A percentile compares a stretch with the other conserved stretches of the same genome.
These are phyloP conservation scores for Alternaria infectoria DNA, from an alignment of 2,329 filamentous ascomycete species.

Conservation along the genomic window DNA sequence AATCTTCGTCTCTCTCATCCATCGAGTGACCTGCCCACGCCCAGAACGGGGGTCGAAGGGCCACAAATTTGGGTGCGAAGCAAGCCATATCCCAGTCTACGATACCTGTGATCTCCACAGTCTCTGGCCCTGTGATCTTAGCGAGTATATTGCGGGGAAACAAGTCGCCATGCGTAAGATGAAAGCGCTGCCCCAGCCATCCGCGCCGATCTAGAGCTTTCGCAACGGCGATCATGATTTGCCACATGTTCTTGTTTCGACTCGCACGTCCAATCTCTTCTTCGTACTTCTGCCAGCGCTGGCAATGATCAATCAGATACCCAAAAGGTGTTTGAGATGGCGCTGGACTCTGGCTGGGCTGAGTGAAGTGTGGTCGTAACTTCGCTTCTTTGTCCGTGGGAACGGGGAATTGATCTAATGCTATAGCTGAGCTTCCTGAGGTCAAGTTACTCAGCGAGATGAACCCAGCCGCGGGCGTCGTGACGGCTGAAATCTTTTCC, in stretches of 20 bases:
- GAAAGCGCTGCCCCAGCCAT: constrained; percentile 7
- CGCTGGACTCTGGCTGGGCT: neutral
- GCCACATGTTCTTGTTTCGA: neutral
- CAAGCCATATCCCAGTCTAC: constrained; percentile 44
- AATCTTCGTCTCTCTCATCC: constrained; percentile 3
- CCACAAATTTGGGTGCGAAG: constrained; percentile 37
- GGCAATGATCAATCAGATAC: neutral
- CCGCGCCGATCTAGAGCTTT: neutral
- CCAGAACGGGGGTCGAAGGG: constrained; percentile 2
- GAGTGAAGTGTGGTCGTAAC: neutral
- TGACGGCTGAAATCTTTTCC: constrained; percentile 4
- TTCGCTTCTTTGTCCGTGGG: neutral
- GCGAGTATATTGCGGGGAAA: constrained; percentile 40
- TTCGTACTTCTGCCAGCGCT: constrained; percentile 3
- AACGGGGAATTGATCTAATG: neutral
- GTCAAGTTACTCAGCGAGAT: neutral
- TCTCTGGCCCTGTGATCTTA: neutral
- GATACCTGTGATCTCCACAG: constrained; percentile 24
- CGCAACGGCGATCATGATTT: neutral
- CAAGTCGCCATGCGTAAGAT: constrained; percentile 33
- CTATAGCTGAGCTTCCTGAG: neutral
- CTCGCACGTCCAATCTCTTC: neutral
- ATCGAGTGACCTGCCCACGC: neutral
- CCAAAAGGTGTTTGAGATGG: constrained; percentile 1
- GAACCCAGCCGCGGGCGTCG: neutral